Percentiles rank a stretch among this genome's conserved stretches.
phyloP scores from a whole-genome alignment of 1,139 yeast genomes.

The Pichia sp. region DNA sequence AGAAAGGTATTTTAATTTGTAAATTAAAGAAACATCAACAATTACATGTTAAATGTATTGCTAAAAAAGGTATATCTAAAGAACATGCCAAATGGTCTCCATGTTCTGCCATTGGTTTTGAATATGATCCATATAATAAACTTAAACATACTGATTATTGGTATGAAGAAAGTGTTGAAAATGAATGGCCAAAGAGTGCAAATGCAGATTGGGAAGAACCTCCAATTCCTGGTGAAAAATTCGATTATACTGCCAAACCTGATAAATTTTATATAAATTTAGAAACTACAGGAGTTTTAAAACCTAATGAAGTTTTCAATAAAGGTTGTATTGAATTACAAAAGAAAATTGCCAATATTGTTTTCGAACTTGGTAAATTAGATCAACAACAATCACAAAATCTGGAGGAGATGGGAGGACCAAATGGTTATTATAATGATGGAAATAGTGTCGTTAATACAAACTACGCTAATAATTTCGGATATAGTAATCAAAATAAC shows the following conservation, averaged over 20 bases:
- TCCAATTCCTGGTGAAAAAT: conserved; percentile 80
- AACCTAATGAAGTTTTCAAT: conserved; percentile 82
- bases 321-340: conserved; percentile 82
- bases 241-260: conserved; percentile 82
- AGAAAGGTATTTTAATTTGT: conserved; percentile 82
- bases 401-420: conserved; percentile 29
- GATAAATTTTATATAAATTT: conserved; percentile 77
- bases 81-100: conserved; percentile 99
- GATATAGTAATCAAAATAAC: neutral
- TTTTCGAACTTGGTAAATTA: conserved; percentile 67
- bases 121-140: conserved; percentile 99
- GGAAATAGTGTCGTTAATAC: neutral
- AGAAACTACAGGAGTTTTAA: conserved; percentile 85
- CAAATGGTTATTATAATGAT: conserved; percentile 41
- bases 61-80: conserved; percentile 96
- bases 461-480: conserved; percentile 10
- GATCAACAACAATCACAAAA: conserved; percentile 33
- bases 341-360: conserved; percentile 83
- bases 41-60: conserved; percentile 80
- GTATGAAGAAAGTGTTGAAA: conserved; percentile 85
- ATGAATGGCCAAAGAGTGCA: conserved; percentile 87
- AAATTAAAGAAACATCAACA: conserved; percentile 93
- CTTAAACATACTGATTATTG: conserved; percentile 91
- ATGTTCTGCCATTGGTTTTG: conserved; percentile 94
- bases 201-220: conserved; percentile 97